A percentile compares a stretch with the other conserved stretches of the same genome.
Evolutionary conservation across 169 alveolate genomes (phyloP).

Genomic region (Cryptosporidium meleagridis): DNA sequence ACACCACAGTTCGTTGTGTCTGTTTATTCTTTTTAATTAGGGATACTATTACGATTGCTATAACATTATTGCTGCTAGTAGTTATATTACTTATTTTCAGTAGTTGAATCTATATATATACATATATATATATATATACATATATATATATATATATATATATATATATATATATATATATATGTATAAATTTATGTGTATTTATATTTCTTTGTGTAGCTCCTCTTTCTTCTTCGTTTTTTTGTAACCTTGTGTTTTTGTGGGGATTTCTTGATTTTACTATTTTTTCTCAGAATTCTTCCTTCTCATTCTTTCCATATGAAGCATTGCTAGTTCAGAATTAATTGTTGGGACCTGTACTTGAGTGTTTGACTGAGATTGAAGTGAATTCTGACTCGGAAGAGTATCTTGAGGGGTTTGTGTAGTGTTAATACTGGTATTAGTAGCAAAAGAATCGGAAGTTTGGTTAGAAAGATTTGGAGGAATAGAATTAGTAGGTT

Average conservation of each 20-base stretch:
- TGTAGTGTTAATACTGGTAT: not conserved
- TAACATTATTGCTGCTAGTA: not conserved
- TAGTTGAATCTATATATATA: too few relatives aligned
- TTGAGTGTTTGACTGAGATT: not conserved
- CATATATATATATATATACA: too few relatives aligned
- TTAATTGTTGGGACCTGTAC: slow-evolving; percentile 37
- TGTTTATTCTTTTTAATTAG: not conserved
- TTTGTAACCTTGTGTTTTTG: too few relatives aligned
- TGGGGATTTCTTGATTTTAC: too few relatives aligned
- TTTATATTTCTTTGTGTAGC: not conserved
- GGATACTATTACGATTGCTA: not conserved
- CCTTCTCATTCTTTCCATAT: slow-evolving; percentile 70
- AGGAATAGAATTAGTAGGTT: not conserved
- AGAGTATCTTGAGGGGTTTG: not conserved
- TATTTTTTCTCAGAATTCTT: slow-evolving; percentile 37
- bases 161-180: too few relatives aligned
- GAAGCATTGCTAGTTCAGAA: slow-evolving; percentile 64
- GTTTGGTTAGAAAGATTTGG: not conserved
- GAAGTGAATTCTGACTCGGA: not conserved
- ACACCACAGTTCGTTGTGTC: not conserved
- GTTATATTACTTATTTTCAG: too few relatives aligned
- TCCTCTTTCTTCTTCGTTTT: not conserved
- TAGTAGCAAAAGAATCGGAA: not conserved
- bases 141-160: too few relatives aligned
- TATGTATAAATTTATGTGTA: too few relatives aligned